Conservation (phyloP, 1,139 yeast genomes). For the Ogataea hybrid region DNA sequence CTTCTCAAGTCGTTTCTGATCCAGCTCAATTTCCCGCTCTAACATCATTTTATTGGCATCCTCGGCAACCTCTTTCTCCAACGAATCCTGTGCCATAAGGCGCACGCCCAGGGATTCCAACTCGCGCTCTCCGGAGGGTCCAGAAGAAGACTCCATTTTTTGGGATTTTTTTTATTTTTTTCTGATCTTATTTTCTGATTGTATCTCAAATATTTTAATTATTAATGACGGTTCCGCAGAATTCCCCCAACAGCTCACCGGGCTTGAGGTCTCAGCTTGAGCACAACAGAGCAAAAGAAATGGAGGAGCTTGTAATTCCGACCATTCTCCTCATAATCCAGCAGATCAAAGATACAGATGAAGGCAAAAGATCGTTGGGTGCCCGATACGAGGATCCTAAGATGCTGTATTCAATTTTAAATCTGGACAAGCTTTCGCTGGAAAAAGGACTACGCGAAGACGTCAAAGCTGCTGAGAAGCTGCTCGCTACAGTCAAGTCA, state of each 20-base stretch:
- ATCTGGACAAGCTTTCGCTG: slow-evolving; percentile 22
- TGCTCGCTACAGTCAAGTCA: slow-evolving; percentile 51
- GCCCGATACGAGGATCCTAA: slow-evolving; percentile 35
- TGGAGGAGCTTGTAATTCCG: slow-evolving; percentile 41
- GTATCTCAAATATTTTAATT: background rate
- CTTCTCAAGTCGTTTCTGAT: slow-evolving; percentile 68
- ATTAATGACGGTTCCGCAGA: slow-evolving; percentile 4
- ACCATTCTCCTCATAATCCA: slow-evolving; percentile 36
- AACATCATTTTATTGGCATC: slow-evolving; percentile 65
- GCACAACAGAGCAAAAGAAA: slow-evolving; percentile 39
- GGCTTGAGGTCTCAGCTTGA: slow-evolving; percentile 29
- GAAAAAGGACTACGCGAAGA: slow-evolving; percentile 19
- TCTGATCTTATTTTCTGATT: slow-evolving; percentile 1
- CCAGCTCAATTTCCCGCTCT: slow-evolving; percentile 68
- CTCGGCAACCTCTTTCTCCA: slow-evolving; percentile 69
- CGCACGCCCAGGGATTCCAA: slow-evolving; percentile 43
- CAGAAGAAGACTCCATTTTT: slow-evolving; percentile 1
- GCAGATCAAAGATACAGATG: slow-evolving; percentile 41
- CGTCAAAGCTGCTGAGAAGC: slow-evolving; percentile 30
- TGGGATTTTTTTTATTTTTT: background rate
- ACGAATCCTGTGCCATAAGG: slow-evolving; percentile 70
- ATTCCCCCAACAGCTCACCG: background rate
- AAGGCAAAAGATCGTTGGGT: slow-evolving; percentile 36
- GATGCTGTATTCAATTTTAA: slow-evolving; percentile 30
- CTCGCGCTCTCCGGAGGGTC: slow-evolving; percentile 8